Conservation (phyloP, 2,329 filamentous ascomycete genomes). For the Arthrobotrys pseudoclavata region DNA sequence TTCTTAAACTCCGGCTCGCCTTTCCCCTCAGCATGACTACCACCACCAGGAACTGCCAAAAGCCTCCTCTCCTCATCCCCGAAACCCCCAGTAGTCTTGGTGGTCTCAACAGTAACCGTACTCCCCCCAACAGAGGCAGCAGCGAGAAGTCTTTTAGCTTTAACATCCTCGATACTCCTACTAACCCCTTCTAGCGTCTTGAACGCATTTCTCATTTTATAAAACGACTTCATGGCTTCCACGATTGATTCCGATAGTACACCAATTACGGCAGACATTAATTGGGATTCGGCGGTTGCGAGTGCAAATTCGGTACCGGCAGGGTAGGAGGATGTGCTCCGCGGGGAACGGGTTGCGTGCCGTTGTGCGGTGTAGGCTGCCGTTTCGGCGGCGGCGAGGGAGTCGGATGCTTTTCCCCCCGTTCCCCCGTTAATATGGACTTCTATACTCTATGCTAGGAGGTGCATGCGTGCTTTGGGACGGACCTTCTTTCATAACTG, state of each 20-base stretch:
- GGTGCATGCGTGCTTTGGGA: too few relatives aligned
- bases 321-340: constrained; percentile 78
- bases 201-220: constrained; percentile 90
- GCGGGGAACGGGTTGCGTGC: constrained; percentile 77
- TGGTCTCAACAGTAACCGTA: not conserved
- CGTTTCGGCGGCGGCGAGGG: constrained; percentile 81
- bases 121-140: not conserved
- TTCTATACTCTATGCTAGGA: too few relatives aligned
- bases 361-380: constrained; percentile 82
- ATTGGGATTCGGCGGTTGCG: constrained; percentile 83
- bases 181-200: constrained; percentile 81
- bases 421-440: too few relatives aligned
- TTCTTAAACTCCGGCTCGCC: constrained; percentile 54
- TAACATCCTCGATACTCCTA: constrained; percentile 46
- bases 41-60: constrained; percentile 62
- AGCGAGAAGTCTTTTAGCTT: constrained; percentile 33
- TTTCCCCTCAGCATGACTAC: not conserved
- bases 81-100: not conserved
- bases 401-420: constrained; percentile 76
- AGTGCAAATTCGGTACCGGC: constrained; percentile 88
- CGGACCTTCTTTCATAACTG: constrained; percentile 82
- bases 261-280: constrained; percentile 73
- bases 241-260: constrained; percentile 93
- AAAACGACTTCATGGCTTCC: constrained; percentile 90
- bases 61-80: constrained; percentile 61